Evolutionary conservation across 768 basidiomycete genomes (phyloP).

Genomic region (Lactifluus echinatus): DNA sequence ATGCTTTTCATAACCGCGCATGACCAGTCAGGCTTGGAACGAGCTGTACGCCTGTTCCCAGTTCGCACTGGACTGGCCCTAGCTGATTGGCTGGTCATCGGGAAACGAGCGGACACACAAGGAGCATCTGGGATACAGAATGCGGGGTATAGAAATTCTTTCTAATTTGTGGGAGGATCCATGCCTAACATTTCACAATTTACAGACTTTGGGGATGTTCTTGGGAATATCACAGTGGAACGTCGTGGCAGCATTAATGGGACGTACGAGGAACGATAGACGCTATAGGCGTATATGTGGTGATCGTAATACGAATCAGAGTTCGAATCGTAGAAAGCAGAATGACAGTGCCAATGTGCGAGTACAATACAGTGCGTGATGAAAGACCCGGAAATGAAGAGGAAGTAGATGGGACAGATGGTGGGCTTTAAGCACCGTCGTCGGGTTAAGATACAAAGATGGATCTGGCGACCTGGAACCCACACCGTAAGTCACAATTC

Average conservation of each 20-base stretch:
- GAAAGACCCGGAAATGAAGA: constrained; percentile 35
- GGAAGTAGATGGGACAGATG: constrained; percentile 65
- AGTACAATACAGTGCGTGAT: constrained; percentile 84
- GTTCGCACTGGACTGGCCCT: constrained; percentile 70
- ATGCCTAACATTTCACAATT: constrained; percentile 16
- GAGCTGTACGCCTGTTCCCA: constrained; percentile 66
- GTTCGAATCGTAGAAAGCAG: constrained; percentile 37
- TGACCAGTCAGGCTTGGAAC: constrained; percentile 52
- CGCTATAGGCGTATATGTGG: constrained; percentile 31
- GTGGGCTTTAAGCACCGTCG: constrained; percentile 32
- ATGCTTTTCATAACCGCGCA: constrained; percentile 54
- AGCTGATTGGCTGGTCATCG: constrained; percentile 72
- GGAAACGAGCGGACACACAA: constrained; percentile 39
- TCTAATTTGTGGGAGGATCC: constrained; percentile 5
- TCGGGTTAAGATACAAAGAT: constrained; percentile 57
- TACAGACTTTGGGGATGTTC: constrained; percentile 28
- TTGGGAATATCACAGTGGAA: constrained; percentile 30
- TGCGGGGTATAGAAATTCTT: constrained; percentile 54
- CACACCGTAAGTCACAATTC: constrained; percentile 13
- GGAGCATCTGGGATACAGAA: constrained; percentile 70
- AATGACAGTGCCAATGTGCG: constrained; percentile 42
- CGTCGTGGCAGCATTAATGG: constrained; percentile 26
- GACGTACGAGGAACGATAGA: constrained; percentile 27
- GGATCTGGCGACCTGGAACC: constrained; percentile 58
- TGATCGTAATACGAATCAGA: constrained; percentile 34